phyloP scores from a whole-genome alignment of 23 red algal genomes.

The Gracilaria gracilis region DNA sequence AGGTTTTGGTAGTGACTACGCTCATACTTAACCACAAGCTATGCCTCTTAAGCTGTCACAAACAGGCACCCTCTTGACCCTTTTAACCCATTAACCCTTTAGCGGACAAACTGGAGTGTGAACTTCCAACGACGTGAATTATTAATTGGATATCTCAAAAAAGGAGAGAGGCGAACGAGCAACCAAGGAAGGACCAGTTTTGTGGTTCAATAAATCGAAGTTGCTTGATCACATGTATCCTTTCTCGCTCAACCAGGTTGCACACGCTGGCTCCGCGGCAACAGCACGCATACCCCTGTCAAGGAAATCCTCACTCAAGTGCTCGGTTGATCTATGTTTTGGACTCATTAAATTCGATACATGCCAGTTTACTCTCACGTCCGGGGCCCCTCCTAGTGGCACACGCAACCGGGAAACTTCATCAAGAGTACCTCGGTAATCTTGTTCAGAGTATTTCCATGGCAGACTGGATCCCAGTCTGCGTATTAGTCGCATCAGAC shows the following conservation, averaged over 20 bases:
- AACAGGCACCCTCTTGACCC: too few species aligned
- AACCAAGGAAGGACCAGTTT: too few species aligned
- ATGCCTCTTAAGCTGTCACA: too few species aligned
- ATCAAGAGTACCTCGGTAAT: conserved; percentile 8
- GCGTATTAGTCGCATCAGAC: conserved; percentile 31
- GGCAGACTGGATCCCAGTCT: conserved; percentile 41
- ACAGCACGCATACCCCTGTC: conserved; percentile 42
- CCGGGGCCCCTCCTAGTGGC: conserved; percentile 22
- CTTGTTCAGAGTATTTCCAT: conserved; percentile 39
- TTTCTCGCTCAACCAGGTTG: conserved; percentile 40
- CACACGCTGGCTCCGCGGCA: conserved; percentile 24
- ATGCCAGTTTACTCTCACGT: conserved; percentile 33
- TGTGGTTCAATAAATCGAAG: too few species aligned
- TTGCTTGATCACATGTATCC: conserved; percentile 24
- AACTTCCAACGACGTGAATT: too few species aligned
- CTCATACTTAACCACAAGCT: too few species aligned
- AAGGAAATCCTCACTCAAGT: conserved; percentile 29
- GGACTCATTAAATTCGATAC: conserved; percentile 53
- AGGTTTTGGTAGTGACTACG: too few species aligned
- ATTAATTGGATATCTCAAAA: too few species aligned
- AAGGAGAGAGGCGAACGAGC: too few species aligned
- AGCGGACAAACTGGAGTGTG: too few species aligned
- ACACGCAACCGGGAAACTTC: conserved; percentile 37
- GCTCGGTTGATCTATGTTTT: conserved; percentile 38
- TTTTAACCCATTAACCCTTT: too few species aligned